Conservation (phyloP, 257 asterid genomes). For the Solanum pennellii region DNA sequence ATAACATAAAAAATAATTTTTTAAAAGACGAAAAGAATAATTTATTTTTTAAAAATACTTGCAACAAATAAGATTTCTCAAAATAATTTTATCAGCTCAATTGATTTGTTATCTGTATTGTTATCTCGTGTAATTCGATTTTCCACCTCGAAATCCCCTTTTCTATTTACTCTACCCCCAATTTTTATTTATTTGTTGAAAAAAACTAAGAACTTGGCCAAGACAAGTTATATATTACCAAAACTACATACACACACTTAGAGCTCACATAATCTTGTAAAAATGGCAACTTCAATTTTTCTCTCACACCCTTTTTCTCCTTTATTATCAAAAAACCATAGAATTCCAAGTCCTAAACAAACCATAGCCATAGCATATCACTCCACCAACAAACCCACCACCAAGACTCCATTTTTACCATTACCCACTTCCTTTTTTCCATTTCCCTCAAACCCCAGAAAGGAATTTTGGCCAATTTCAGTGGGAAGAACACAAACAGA, state of each 20-base stretch:
- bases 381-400: background rate
- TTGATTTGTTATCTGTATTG: background rate
- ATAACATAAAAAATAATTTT: background rate
- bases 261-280: background rate
- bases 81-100: background rate
- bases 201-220: background rate
- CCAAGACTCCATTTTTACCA: background rate
- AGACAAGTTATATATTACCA: background rate
- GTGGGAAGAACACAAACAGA: slow-evolving; percentile 37
- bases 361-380: background rate
- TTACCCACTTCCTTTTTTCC: background rate
- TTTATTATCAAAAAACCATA: background rate
- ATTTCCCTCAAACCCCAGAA: background rate
- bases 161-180: background rate
- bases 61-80: background rate
- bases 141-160: background rate
- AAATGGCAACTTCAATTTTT: slow-evolving; percentile 16
- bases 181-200: background rate
- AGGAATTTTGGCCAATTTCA: background rate
- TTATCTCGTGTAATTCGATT: background rate
- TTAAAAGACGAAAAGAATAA: background rate
- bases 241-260: background rate
- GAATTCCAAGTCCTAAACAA: background rate
- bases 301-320: slow-evolving; percentile 4
- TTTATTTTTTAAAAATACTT: too few relatives aligned